Evolutionary conservation across 495 filamentous ascomycete species (phyloP).

Genomic region (Talaromyces wortmannii): DNA sequence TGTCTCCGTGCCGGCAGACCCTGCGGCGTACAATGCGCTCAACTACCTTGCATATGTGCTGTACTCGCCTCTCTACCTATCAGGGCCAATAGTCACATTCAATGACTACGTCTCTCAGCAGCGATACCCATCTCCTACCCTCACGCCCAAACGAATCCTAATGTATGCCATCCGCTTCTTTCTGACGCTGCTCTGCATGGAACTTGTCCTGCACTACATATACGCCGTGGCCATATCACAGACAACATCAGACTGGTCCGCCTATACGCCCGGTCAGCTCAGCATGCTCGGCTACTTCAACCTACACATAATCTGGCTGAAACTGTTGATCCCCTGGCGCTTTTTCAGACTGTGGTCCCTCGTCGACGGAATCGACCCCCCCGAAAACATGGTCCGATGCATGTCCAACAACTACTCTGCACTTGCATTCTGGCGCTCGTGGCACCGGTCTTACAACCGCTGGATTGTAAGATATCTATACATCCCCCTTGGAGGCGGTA

Average conservation of each 20-base stretch:
- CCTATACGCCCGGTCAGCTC: conserved; percentile 84
- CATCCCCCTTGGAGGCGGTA: conserved; percentile 73
- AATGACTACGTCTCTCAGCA: conserved; percentile 95
- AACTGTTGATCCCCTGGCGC: conserved; percentile 92
- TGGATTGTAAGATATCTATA: conserved; percentile 95
- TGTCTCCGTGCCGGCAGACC: conserved; percentile 63
- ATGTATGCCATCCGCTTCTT: conserved; percentile 82
- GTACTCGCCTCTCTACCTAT: conserved; percentile 88
- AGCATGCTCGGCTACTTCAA: conserved; percentile 94
- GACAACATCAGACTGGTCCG: conserved; percentile 65
- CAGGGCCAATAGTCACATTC: conserved; percentile 92
- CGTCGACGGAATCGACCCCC: conserved; percentile 84
- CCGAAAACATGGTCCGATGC: conserved; percentile 98
- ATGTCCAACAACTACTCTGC: conserved; percentile 92
- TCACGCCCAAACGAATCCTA: conserved; percentile 58
- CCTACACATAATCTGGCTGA: conserved; percentile 96
- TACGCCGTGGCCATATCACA: conserved; percentile 93
- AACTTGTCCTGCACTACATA: conserved; percentile 86
- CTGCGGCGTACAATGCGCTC: conserved; percentile 63
- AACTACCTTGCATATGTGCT: conserved; percentile 84
- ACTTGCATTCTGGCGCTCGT: conserved; percentile 89
- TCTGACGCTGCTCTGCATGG: conserved; percentile 80
- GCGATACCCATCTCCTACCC: conserved; percentile 61
- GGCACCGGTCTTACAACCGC: conserved; percentile 91
- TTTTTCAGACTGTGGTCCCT: conserved; percentile 96